Evolutionary conservation across 371 early-diverging fungal genomes (phyloP).

Genomic region (Haplosporangium sp.): DNA sequence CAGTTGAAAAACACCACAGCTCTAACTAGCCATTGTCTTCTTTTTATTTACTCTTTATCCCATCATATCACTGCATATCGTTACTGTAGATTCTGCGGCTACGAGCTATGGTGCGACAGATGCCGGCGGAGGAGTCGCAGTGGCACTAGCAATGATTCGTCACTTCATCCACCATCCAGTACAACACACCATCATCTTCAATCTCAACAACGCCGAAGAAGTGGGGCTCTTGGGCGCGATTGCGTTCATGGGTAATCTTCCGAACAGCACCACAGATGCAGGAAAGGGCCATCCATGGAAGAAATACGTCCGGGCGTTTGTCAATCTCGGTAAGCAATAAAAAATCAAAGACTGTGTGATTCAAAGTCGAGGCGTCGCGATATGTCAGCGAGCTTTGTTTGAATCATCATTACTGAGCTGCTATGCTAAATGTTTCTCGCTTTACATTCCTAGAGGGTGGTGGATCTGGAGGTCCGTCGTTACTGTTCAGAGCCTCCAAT

Average conservation of each 20-base stretch:
- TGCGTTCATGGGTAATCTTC: constrained; percentile 64
- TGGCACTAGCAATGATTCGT: constrained; percentile 72
- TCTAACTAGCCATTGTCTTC: too few relatives aligned
- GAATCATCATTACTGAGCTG: neutral
- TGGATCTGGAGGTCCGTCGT: constrained; percentile 79
- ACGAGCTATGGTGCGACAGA: constrained; percentile 86
- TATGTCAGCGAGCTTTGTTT: neutral
- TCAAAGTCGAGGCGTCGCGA: neutral
- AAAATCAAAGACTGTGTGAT: neutral
- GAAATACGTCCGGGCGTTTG: constrained; percentile 71
- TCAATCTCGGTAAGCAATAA: constrained; percentile 74
- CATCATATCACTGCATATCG: neutral
- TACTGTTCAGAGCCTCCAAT: constrained; percentile 75
- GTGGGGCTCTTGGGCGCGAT: constrained; percentile 75
- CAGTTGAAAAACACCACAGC: too few relatives aligned
- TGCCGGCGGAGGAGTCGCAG: constrained; percentile 83
- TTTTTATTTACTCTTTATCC: neutral
- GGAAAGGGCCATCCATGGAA: constrained; percentile 78
- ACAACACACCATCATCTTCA: constrained; percentile 72
- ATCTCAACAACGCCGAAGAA: constrained; percentile 90
- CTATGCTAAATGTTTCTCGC: neutral
- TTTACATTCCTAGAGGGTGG: constrained; percentile 65
- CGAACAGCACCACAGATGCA: constrained; percentile 27
- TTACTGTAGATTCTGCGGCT: constrained; percentile 72
- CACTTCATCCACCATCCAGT: constrained; percentile 69